These are phyloP conservation scores for Leishmania turanica DNA, from an alignment of 208 protist genomes.

Conservation along the genomic window DNA sequence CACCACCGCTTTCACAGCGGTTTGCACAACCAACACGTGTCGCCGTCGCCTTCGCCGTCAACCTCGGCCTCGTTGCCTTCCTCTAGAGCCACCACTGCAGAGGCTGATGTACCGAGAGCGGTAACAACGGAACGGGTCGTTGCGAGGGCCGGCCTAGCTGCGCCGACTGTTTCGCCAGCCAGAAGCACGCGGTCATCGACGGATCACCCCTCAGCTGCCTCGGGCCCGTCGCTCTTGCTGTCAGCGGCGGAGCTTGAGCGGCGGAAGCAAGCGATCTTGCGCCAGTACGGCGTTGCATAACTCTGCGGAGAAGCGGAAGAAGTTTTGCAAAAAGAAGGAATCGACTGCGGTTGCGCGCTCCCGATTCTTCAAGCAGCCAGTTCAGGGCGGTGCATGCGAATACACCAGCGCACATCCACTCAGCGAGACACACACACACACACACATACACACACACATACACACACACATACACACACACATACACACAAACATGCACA, in stretches of 20 bases:
- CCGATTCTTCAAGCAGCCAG: neutral
- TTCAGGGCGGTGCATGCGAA: neutral
- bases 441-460: neutral
- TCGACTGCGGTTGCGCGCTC: neutral
- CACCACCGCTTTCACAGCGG: neutral
- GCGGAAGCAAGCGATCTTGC: constrained; percentile 93
- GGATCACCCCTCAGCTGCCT: neutral
- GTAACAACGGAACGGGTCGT: too few species aligned
- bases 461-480: neutral
- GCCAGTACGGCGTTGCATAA: constrained; percentile 52
- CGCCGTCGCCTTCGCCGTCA: neutral
- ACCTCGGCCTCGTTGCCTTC: neutral
- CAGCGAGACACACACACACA: neutral
- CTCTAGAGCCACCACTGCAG: neutral
- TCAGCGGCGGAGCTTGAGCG: constrained; percentile 82
- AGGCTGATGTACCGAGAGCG: neutral
- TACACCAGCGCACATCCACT: neutral
- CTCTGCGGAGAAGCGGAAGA: neutral
- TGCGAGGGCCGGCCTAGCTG: neutral
- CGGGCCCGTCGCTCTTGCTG: constrained; percentile 28
- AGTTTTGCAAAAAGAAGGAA: neutral
- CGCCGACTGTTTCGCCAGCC: neutral
- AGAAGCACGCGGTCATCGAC: neutral
- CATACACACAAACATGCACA: neutral
- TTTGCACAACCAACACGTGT: neutral